Conservation (phyloP, 78 protist species). For the Dictyostelium firmibasis region DNA sequence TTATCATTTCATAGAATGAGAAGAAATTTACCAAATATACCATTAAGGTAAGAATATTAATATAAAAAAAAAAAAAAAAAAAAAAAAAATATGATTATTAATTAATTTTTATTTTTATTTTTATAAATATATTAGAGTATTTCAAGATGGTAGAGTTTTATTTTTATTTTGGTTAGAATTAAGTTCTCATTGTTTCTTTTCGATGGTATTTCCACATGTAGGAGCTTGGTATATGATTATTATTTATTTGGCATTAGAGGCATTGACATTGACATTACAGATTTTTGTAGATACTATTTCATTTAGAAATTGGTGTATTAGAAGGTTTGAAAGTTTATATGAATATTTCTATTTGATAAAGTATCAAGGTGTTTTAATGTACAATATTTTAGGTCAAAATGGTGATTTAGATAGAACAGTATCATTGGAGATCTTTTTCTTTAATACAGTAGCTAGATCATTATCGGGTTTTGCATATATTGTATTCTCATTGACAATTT, state of each 20-base stretch:
- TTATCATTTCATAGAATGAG: constrained; percentile 65
- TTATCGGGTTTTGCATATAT: constrained; percentile 26
- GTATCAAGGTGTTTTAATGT: neutral
- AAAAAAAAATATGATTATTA: neutral
- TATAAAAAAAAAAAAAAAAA: neutral
- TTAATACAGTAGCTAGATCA: constrained; percentile 31
- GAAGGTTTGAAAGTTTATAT: neutral
- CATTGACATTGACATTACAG: neutral
- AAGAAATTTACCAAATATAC: constrained; percentile 30
- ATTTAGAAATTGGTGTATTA: constrained; percentile 1
- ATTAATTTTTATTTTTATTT: neutral
- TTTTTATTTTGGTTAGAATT: constrained; percentile 59
- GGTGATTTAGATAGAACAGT: constrained; percentile 53
- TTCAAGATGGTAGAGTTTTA: constrained; percentile 51
- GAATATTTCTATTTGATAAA: neutral
- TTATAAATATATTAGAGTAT: constrained; percentile 23
- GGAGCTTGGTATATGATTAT: constrained; percentile 49
- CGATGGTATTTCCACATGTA: constrained; percentile 66
- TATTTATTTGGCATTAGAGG: constrained; percentile 19
- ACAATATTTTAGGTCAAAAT: constrained; percentile 1
- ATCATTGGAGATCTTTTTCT: constrained; percentile 44
- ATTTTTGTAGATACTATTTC: constrained; percentile 1
- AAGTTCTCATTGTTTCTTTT: constrained; percentile 48
- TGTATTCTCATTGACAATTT: constrained; percentile 25
- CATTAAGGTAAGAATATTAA: neutral